Conservation (phyloP, 495 filamentous ascomycete species). For the Penicillium lagena region DNA sequence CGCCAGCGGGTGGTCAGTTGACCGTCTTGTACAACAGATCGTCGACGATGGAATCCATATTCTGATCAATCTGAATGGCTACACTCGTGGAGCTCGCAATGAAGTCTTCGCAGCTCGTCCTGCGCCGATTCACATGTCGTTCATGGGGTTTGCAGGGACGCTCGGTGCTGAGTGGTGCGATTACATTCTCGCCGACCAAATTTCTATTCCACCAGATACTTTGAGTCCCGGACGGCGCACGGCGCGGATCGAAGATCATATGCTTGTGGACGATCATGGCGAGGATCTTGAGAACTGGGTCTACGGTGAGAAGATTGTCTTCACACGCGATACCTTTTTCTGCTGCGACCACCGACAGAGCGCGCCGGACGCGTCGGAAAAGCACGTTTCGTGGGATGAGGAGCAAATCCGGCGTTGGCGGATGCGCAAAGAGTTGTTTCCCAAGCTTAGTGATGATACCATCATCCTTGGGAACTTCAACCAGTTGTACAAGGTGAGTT, state of each 20-base stretch:
- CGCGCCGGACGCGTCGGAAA: slow-evolving; percentile 65
- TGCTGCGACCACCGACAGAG: slow-evolving; percentile 97
- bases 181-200: slow-evolving; percentile 86
- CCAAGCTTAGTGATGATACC: slow-evolving; percentile 69
- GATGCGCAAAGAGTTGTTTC: slow-evolving; percentile 95
- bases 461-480: slow-evolving; percentile 99
- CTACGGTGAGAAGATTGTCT: slow-evolving; percentile 96
- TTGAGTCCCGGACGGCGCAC: slow-evolving; percentile 73
- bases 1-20: slow-evolving; percentile 78
- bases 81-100: slow-evolving; percentile 93
- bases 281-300: slow-evolving; percentile 71
- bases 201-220: slow-evolving; percentile 77
- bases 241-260: slow-evolving; percentile 62
- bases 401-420: slow-evolving; percentile 81
- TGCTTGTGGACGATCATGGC: slow-evolving; percentile 60
- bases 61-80: slow-evolving; percentile 94
- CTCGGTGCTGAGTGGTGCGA: slow-evolving; percentile 98
- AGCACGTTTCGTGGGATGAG: slow-evolving; percentile 68
- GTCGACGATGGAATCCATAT: slow-evolving; percentile 93
- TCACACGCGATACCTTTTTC: slow-evolving; percentile 93
- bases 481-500: slow-evolving; percentile 90
- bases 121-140: slow-evolving; percentile 97
- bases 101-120: slow-evolving; percentile 95
- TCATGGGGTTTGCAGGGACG: slow-evolving; percentile 98
- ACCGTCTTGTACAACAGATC: slow-evolving; percentile 83